These are phyloP conservation scores for Serendipita vermifera DNA, from an alignment of 768 basidiomycete genomes.

Conservation along the genomic window DNA sequence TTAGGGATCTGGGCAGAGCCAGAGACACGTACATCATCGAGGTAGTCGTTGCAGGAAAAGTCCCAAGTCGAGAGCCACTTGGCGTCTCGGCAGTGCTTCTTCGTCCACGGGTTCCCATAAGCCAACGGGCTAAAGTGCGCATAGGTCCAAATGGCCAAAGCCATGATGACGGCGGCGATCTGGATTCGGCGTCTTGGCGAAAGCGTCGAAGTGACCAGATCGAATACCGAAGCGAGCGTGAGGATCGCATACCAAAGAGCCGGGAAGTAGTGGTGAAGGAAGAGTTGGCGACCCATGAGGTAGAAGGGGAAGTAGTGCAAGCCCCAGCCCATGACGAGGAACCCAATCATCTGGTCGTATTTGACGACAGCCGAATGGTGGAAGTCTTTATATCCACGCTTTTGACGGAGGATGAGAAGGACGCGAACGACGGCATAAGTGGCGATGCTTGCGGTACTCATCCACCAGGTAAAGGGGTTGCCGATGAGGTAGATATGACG, in stretches of 20 bases:
- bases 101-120: conserved; percentile 86
- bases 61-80: conserved; percentile 94
- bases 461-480: conserved; percentile 90
- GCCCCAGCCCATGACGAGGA: conserved; percentile 84
- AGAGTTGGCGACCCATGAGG: conserved; percentile 93
- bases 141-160: conserved; percentile 70
- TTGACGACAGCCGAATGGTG: conserved; percentile 62
- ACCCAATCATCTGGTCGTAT: conserved; percentile 81
- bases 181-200: conserved; percentile 67
- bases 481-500: conserved; percentile 91
- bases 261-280: conserved; percentile 96
- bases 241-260: conserved; percentile 91
- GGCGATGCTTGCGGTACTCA: conserved; percentile 57
- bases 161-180: conserved; percentile 57
- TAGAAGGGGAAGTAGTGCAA: conserved; percentile 96
- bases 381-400: conserved; percentile 85
- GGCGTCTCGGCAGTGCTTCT: conserved; percentile 53
- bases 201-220: conserved; percentile 67
- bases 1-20: too few species aligned
- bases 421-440: conserved; percentile 58
- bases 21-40: conserved; percentile 40
- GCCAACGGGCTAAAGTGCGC: conserved; percentile 63
- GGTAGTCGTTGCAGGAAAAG: conserved; percentile 73
- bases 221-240: conserved; percentile 62
- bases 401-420: conserved; percentile 72